phyloP scores from a whole-genome alignment of 2,329 filamentous ascomycete species.

The Ceratocystis diversiconidia region DNA sequence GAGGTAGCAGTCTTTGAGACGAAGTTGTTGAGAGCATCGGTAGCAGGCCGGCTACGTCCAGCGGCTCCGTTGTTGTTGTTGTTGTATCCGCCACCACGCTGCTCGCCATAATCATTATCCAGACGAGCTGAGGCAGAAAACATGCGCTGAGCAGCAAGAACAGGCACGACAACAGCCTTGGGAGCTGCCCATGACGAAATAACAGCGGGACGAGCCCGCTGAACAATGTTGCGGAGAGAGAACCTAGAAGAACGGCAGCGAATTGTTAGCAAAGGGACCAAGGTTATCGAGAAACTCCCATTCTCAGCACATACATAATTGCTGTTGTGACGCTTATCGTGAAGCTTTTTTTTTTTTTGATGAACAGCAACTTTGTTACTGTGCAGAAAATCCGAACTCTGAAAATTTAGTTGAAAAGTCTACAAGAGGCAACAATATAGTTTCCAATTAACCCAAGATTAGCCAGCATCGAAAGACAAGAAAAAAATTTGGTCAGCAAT shows the following conservation, averaged over 20 bases:
- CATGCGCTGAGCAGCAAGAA: conserved; percentile 5
- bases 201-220: conserved; percentile 15
- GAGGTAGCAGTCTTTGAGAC: conserved; percentile 14
- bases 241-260: conserved; percentile 1
- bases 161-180: not conserved
- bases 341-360: not conserved
- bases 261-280: not conserved
- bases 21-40: conserved; percentile 14
- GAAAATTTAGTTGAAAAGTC: not conserved
- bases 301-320: not conserved
- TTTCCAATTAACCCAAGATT: conserved; percentile 12
- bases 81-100: conserved; percentile 1
- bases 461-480: not conserved
- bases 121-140: conserved; percentile 9
- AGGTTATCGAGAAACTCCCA: not conserved
- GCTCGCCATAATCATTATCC: not conserved
- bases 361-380: not conserved
- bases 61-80: conserved; percentile 1
- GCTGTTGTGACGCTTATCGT: not conserved
- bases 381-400: not conserved
- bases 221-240: conserved; percentile 13
- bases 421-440: not conserved
- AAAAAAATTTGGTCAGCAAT: not conserved
- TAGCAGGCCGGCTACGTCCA: not conserved
- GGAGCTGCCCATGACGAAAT: conserved; percentile 4